phyloP scores from a whole-genome alignment of 805 yeast species.

The Zygotorulaspora sp. region DNA sequence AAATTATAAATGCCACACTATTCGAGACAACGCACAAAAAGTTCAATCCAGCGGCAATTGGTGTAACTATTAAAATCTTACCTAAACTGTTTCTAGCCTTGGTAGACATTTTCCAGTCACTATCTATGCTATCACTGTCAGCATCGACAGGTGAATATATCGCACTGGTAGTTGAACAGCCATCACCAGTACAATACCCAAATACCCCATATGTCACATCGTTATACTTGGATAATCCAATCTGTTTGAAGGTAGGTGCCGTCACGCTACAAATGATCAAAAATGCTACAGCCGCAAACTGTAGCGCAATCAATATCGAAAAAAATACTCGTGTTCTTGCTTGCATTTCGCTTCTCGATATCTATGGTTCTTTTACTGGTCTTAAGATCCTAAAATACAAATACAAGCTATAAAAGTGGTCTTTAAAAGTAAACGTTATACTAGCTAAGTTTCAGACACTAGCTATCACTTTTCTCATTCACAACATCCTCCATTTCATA shows the following conservation, averaged over 20 bases:
- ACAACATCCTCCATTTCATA: background rate
- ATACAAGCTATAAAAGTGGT: background rate
- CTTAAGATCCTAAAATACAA: too few species aligned
- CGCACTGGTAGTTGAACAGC: slow-evolving; percentile 45
- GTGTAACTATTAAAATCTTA: slow-evolving; percentile 53
- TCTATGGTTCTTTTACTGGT: too few species aligned
- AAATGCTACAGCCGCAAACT: slow-evolving; percentile 55
- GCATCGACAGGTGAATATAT: slow-evolving; percentile 41
- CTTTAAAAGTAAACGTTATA: background rate
- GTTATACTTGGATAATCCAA: slow-evolving; percentile 42
- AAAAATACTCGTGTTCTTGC: slow-evolving; percentile 7
- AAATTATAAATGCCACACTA: slow-evolving; percentile 32
- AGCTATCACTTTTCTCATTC: background rate
- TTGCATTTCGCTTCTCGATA: slow-evolving; percentile 1
- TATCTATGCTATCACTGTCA: slow-evolving; percentile 26
- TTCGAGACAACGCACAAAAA: slow-evolving; percentile 42
- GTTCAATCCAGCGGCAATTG: slow-evolving; percentile 63
- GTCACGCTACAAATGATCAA: slow-evolving; percentile 57
- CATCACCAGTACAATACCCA: slow-evolving; percentile 50
- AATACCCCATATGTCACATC: slow-evolving; percentile 55
- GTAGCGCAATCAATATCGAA: slow-evolving; percentile 28
- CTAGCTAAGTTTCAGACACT: background rate
- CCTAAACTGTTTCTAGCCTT: slow-evolving; percentile 49
- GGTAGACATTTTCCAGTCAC: slow-evolving; percentile 47
- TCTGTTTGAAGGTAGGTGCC: slow-evolving; percentile 50